Evolutionary conservation across 2,329 filamentous ascomycete species (phyloP).

Genomic region (Knufia fluminis): DNA sequence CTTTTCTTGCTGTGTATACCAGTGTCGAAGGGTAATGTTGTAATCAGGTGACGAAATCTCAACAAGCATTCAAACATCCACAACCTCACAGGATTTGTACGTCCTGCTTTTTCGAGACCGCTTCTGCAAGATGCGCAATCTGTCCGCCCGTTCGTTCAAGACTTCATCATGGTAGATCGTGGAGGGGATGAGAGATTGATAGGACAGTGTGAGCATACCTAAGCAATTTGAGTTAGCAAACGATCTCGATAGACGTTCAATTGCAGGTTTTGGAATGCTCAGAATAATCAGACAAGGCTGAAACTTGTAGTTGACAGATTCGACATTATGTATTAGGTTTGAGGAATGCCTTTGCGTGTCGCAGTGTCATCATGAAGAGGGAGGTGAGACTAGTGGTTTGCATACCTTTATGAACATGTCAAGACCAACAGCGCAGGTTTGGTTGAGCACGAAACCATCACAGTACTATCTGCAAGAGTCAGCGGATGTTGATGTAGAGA

Average conservation of each 20-base stretch:
- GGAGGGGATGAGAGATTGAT: conserved; percentile 15
- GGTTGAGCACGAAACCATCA: not conserved
- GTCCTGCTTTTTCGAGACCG: conserved; percentile 41
- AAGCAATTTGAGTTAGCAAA: not conserved
- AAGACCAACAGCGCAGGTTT: too few relatives aligned
- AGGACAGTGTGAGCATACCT: conserved; percentile 4
- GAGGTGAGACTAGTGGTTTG: not conserved
- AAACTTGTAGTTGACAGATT: conserved; percentile 57
- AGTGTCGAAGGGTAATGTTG: conserved; percentile 10
- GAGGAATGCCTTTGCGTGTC: conserved; percentile 62
- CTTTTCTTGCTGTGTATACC: conserved; percentile 17
- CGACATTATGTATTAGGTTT: conserved; percentile 56
- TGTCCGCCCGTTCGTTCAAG: conserved; percentile 63
- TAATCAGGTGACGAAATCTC: conserved; percentile 59
- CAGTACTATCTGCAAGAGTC: conserved; percentile 6
- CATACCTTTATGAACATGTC: conserved; percentile 9
- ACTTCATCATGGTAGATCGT: conserved; percentile 46
- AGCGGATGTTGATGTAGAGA: conserved; percentile 1
- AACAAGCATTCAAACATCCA: conserved; percentile 51
- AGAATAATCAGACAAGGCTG: conserved; percentile 55
- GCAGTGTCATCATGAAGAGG: conserved; percentile 49
- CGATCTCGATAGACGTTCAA: not conserved
- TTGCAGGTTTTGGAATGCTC: conserved; percentile 5
- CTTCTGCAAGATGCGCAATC: conserved; percentile 39
- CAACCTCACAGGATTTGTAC: conserved; percentile 56